Evolutionary conservation across 2,329 filamentous ascomycete genomes (phyloP), one percentile per base, ranked within the genome.

Genomic region (Paradendryphiella salina): DNA sequence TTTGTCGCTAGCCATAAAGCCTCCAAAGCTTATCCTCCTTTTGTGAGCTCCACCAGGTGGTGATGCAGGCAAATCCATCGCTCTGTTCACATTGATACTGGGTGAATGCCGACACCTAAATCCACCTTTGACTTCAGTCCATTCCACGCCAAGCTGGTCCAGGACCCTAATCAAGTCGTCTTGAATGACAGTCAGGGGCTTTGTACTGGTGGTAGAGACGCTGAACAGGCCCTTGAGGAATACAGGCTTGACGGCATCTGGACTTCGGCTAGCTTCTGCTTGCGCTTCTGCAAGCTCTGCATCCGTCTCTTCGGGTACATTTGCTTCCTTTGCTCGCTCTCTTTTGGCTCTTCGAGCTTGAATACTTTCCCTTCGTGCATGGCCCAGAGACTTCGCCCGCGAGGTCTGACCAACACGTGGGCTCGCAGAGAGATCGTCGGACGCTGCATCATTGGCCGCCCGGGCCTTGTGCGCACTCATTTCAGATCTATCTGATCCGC

Each of bases 221-320:
- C 93, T 97, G 76, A 99, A 97, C 14, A 99, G 80, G 4, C 94
- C 94, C 74, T 97, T 99, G 50, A 99, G 82, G 72, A 88, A 97
- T 3, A 97, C 94, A 0, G 94, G 94, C 72, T 96, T 96, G 45
- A 93, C 86, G 54, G 93, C 83, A 60, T 95, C 90, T 4, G 88
- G 85, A 60, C 83, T 86, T 18, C 76, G 73, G 17, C 58, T 85
- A 54, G 81, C 79, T 42, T 76, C 73, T 33, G 80, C 79, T 14
- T 79, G 69, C 20, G 75, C 78, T 50, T 81, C 79, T 1, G 78
- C 76, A 20, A 90, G 76, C 50, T 96, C 91, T 40, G 86, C 83
- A 66, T 96, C 90, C 0, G 91, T 96, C 75, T 96, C 94, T 71
- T 97, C 93, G 0, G 89, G 89, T 2, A 96, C 87, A 63, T 94